Evolutionary conservation across 176 grass and related monocot species (phyloP).

Genomic region (Carex parvula): DNA sequence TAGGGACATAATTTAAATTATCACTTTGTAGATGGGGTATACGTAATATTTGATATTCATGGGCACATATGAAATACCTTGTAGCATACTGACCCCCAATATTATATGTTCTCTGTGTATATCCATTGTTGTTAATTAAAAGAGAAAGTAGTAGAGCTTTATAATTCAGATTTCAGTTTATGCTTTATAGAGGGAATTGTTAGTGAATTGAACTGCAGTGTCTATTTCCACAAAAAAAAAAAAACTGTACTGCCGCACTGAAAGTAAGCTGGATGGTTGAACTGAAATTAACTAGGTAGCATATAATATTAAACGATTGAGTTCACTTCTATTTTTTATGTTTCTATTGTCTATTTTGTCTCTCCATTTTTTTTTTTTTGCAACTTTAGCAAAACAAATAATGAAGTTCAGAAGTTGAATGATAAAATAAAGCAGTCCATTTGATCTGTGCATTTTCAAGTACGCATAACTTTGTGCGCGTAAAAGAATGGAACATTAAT

Average conservation of each 20-base stretch:
- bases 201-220: not conserved
- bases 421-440: not conserved
- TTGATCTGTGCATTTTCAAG: not conserved
- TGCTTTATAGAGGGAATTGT: not conserved
- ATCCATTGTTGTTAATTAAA: not conserved
- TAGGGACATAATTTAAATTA: not conserved
- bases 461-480: not conserved
- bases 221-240: not conserved
- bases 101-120: constrained; percentile 5
- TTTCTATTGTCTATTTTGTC: not conserved
- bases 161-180: not conserved
- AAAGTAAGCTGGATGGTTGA: not conserved
- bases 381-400: not conserved
- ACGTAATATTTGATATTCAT: not conserved
- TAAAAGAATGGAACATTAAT: too few relatives aligned
- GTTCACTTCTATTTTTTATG: not conserved
- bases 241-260: too few relatives aligned
- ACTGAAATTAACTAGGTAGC: not conserved
- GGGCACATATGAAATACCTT: not conserved
- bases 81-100: not conserved
- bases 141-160: not conserved
- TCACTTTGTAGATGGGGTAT: not conserved
- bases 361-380: not conserved
- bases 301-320: not conserved
- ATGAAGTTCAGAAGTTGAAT: not conserved